phyloP scores from a whole-genome alignment of 352 stramenopile species.

The Phytophthora pluvialis region DNA sequence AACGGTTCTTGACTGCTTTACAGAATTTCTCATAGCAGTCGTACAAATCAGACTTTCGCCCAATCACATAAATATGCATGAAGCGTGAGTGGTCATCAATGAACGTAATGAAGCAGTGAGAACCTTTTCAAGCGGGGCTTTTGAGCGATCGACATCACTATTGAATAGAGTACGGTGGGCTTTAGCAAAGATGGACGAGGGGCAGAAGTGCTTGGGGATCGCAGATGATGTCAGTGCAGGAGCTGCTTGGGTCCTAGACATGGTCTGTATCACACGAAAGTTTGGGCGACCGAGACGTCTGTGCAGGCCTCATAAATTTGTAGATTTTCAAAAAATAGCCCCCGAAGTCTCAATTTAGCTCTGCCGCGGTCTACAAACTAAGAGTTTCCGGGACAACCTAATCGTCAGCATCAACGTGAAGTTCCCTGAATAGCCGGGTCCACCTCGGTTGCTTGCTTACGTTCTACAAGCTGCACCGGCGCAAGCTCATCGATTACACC shows the following conservation, averaged over 20 bases:
- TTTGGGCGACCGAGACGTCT: slow-evolving; percentile 13
- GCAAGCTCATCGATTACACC: too few species aligned
- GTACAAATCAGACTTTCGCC: neutral
- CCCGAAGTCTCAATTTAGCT: too few species aligned
- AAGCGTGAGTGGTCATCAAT: slow-evolving; percentile 11
- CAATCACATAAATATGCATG: neutral
- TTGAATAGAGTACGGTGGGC: slow-evolving; percentile 8
- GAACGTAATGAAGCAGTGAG: slow-evolving; percentile 14
- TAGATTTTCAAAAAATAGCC: too few species aligned
- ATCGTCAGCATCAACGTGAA: too few species aligned
- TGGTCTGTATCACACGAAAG: slow-evolving; percentile 16
- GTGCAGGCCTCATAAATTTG: too few species aligned
- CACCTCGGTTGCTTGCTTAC: too few species aligned
- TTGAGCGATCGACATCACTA: slow-evolving; percentile 5
- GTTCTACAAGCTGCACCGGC: too few species aligned
- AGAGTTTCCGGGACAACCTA: too few species aligned
- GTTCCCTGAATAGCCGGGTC: too few species aligned
- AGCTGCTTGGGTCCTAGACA: slow-evolving; percentile 7
- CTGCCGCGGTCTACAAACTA: too few species aligned
- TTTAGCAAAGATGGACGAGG: slow-evolving; percentile 11
- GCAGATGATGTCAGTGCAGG: slow-evolving; percentile 7
- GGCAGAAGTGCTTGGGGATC: slow-evolving; percentile 12
- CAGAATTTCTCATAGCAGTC: slow-evolving; percentile 1
- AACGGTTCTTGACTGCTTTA: too few species aligned
- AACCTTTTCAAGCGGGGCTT: neutral